These are phyloP conservation scores for Colletotrichum cordylinicola DNA, from an alignment of 2,329 filamentous ascomycete genomes.

Conservation along the genomic window DNA sequence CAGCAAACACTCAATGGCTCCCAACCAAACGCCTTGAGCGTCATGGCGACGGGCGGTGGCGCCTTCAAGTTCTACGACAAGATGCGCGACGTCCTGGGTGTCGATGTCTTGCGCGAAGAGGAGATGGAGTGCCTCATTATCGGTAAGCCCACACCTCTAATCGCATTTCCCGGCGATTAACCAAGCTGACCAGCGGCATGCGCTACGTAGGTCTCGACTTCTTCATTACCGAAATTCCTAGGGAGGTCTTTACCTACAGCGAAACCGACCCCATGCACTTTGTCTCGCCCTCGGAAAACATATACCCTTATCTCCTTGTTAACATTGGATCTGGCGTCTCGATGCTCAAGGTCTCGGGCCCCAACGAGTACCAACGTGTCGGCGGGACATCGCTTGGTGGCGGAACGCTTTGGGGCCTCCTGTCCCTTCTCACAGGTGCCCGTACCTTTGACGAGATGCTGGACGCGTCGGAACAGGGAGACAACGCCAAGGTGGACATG, in stretches of 20 bases:
- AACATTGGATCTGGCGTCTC: slow-evolving; percentile 98
- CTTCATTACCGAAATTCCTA: slow-evolving; percentile 97
- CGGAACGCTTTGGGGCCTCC: slow-evolving; percentile 95
- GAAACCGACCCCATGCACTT: slow-evolving; percentile 92
- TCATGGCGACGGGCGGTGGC: slow-evolving; percentile 96
- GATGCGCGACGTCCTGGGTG: slow-evolving; percentile 81
- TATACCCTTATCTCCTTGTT: slow-evolving; percentile 96
- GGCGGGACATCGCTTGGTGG: slow-evolving; percentile 94
- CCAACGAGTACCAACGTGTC: slow-evolving; percentile 85
- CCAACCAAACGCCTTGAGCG: slow-evolving; percentile 74
- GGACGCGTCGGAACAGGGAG: slow-evolving; percentile 85
- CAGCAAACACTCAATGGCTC: slow-evolving; percentile 79
- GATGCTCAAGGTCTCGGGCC: slow-evolving; percentile 95
- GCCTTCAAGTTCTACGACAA: slow-evolving; percentile 97
- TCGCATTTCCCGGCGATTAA: not conserved
- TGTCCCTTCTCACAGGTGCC: slow-evolving; percentile 91
- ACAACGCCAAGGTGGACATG: slow-evolving; percentile 95
- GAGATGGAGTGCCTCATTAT: slow-evolving; percentile 99
- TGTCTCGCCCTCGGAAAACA: slow-evolving; percentile 74
- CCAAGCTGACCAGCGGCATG: not conserved
- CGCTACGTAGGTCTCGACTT: slow-evolving; percentile 80
- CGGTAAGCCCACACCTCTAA: slow-evolving; percentile 56
- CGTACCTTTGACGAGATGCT: slow-evolving; percentile 98
- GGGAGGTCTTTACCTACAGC: slow-evolving; percentile 96
- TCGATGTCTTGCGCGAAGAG: slow-evolving; percentile 90